phyloP scores from a whole-genome alignment of 2,329 filamentous ascomycete species.

The Thyridium curvatum region DNA sequence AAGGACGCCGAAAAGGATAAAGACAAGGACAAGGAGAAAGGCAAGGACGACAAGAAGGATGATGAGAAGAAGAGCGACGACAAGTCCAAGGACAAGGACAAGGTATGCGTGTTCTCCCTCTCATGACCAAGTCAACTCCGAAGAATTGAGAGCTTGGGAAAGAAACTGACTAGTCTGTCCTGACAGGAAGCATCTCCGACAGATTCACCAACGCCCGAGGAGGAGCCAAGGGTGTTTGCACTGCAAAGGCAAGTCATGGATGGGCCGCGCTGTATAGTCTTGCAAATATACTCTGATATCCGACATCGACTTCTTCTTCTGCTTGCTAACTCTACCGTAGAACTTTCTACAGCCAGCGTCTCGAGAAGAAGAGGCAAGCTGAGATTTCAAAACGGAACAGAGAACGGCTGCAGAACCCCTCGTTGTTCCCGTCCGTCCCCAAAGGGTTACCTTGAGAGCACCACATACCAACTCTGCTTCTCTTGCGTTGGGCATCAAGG shows the following conservation, averaged over 20 bases:
- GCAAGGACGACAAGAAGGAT: slow-evolving; percentile 37
- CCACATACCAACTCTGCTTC: background rate
- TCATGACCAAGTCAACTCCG: background rate
- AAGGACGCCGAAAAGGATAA: slow-evolving; percentile 55
- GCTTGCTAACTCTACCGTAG: slow-evolving; percentile 37
- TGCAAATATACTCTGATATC: no score
- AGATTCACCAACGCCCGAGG: slow-evolving; percentile 43
- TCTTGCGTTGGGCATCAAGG: no score
- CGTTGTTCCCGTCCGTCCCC: slow-evolving; percentile 80
- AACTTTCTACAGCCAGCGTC: slow-evolving; percentile 77
- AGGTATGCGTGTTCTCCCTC: slow-evolving; percentile 18
- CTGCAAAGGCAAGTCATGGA: slow-evolving; percentile 61
- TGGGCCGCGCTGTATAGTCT: background rate
- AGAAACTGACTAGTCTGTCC: background rate
- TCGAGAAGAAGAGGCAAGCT: slow-evolving; percentile 72
- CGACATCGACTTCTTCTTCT: background rate
- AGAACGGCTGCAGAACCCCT: slow-evolving; percentile 72
- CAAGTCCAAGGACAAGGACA: slow-evolving; percentile 23
- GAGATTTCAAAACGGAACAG: slow-evolving; percentile 75
- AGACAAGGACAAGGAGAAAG: slow-evolving; percentile 40
- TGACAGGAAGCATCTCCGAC: slow-evolving; percentile 1
- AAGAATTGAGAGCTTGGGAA: slow-evolving; percentile 3
- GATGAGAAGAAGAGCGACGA: slow-evolving; percentile 35
- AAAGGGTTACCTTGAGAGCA: slow-evolving; percentile 43
- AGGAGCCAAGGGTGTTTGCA: slow-evolving; percentile 74